Evolutionary conservation across 192 early-diverging fungal genomes (phyloP).

Genomic region (Backusella tarrabulga): DNA sequence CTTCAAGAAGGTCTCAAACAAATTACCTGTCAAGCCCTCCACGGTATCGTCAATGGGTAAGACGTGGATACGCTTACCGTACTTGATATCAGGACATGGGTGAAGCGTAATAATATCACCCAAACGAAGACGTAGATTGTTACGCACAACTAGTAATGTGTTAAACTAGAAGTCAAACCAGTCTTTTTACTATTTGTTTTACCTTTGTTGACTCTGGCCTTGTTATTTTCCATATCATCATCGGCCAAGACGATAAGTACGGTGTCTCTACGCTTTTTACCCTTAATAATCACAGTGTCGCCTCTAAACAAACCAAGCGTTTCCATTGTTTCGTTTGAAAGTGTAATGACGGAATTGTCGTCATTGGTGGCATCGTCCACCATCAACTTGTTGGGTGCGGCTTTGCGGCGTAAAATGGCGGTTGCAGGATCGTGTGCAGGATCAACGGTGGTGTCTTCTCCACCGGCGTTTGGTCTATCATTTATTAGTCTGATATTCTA

Average conservation of each 20-base stretch:
- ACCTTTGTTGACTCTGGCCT: slow-evolving; percentile 92
- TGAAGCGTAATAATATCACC: slow-evolving; percentile 97
- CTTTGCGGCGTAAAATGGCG: slow-evolving; percentile 94
- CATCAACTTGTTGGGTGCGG: slow-evolving; percentile 97
- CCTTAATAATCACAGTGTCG: slow-evolving; percentile 95
- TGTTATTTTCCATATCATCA: slow-evolving; percentile 89
- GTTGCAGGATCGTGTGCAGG: slow-evolving; percentile 84
- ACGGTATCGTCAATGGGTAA: slow-evolving; percentile 97
- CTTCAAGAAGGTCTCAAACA: slow-evolving; percentile 98
- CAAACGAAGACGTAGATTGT: slow-evolving; percentile 92
- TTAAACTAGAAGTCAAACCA: not conserved
- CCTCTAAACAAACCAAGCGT: slow-evolving; percentile 90
- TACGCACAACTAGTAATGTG: slow-evolving; percentile 71
- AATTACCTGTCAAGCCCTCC: slow-evolving; percentile 95
- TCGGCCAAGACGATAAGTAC: slow-evolving; percentile 92
- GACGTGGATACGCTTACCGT: slow-evolving; percentile 95
- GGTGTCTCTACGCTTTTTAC: slow-evolving; percentile 97
- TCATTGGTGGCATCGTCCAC: slow-evolving; percentile 97
- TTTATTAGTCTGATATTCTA: not conserved
- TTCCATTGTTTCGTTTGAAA: slow-evolving; percentile 93
- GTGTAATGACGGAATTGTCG: slow-evolving; percentile 93
- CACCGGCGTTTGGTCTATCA: slow-evolving; percentile 54
- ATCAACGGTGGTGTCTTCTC: slow-evolving; percentile 45
- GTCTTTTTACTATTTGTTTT: not conserved
- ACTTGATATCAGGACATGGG: slow-evolving; percentile 95